Conservation (phyloP, 805 yeast species). For the Wickerhamomyces bisporus region DNA sequence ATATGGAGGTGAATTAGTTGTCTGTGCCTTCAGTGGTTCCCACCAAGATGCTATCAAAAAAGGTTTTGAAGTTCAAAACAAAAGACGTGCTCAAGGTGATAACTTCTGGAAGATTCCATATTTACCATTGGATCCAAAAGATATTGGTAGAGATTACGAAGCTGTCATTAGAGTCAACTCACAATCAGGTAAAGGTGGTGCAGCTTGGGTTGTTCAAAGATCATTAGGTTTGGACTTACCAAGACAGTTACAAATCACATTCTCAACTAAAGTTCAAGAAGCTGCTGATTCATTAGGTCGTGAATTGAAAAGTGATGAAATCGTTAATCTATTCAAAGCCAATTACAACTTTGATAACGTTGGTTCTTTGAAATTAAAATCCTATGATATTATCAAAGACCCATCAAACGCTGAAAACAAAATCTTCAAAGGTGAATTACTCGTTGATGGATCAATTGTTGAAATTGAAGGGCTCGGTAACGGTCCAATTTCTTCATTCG, state of each 20-base stretch:
- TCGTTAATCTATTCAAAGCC: constrained; percentile 48
- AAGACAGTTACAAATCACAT: constrained; percentile 62
- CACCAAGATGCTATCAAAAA: constrained; percentile 70
- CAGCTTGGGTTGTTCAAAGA: constrained; percentile 75
- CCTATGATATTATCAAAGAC: constrained; percentile 34
- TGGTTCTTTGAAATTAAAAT: constrained; percentile 32
- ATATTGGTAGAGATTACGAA: constrained; percentile 75
- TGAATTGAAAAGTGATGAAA: constrained; percentile 65
- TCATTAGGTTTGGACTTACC: constrained; percentile 71
- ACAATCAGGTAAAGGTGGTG: constrained; percentile 87
- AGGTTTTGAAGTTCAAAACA: constrained; percentile 52
- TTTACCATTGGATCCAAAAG: constrained; percentile 77
- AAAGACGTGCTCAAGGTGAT: constrained; percentile 44
- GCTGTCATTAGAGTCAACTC: constrained; percentile 81
- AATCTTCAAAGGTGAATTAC: constrained; percentile 36
- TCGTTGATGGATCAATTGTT: constrained; percentile 27
- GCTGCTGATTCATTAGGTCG: constrained; percentile 63
- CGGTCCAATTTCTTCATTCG: constrained; percentile 73
- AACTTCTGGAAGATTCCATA: constrained; percentile 66
- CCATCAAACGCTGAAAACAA: constrained; percentile 35
- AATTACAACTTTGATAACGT: constrained; percentile 46
- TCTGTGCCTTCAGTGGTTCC: constrained; percentile 72
- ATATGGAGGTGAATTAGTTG: constrained; percentile 74
- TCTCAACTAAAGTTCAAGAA: constrained; percentile 59
- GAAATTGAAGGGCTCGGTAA: constrained; percentile 58